These are phyloP conservation scores for Eimeria acervulina DNA, from an alignment of 169 alveolate species.

Conservation along the genomic window DNA sequence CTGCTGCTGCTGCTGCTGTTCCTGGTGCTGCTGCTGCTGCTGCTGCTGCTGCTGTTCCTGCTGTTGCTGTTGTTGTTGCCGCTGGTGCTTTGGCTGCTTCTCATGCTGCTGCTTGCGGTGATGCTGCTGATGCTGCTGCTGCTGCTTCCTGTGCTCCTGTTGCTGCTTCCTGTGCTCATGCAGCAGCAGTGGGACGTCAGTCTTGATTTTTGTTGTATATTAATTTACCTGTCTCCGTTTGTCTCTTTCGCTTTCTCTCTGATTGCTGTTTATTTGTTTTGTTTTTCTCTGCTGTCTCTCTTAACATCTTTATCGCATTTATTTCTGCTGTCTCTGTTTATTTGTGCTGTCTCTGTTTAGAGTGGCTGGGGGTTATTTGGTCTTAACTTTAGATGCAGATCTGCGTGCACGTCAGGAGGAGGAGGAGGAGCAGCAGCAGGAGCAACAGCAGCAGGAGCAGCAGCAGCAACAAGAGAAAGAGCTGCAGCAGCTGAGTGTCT, in stretches of 20 bases:
- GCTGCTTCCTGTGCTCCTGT: neutral
- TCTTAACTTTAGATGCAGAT: slow-evolving; percentile 36
- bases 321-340: neutral
- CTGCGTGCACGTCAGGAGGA: too few species aligned
- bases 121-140: too few species aligned
- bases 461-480: neutral
- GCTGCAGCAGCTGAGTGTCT: slow-evolving; percentile 26
- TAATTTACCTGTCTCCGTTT: too few species aligned
- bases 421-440: too few species aligned
- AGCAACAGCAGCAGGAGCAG: slow-evolving; percentile 29
- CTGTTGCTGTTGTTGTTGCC: too few species aligned
- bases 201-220: too few species aligned
- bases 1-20: slow-evolving; percentile 35
- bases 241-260: neutral
- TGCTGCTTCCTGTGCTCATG: neutral
- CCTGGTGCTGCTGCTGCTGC: too few species aligned
- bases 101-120: too few species aligned
- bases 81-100: slow-evolving; percentile 19
- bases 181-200: too few species aligned
- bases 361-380: slow-evolving; percentile 50
- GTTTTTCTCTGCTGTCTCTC: neutral
- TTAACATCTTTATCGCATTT: neutral
- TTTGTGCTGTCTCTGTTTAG: neutral
- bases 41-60: too few species aligned
- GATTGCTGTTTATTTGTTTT: neutral